Conservation (phyloP, 306 rosid genomes). For the Bauhinia variegata region DNA sequence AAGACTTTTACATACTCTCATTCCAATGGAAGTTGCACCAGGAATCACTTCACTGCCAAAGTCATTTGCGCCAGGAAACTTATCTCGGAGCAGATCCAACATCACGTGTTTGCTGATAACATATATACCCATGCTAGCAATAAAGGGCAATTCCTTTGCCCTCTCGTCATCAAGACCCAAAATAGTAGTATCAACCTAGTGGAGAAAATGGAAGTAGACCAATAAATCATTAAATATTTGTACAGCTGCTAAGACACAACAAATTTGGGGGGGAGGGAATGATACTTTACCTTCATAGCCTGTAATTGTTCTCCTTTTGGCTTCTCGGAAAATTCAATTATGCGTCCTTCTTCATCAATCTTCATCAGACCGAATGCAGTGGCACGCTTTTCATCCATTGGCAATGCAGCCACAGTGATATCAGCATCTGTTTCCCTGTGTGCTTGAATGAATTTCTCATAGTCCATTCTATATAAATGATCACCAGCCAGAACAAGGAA, state of each 20-base stretch:
- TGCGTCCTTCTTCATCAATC: constrained; percentile 97
- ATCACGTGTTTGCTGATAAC: constrained; percentile 92
- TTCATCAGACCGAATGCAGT: constrained; percentile 96
- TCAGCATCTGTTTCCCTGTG: constrained; percentile 96
- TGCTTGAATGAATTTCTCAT: constrained; percentile 93
- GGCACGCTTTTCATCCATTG: constrained; percentile 97
- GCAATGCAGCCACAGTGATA: constrained; percentile 97
- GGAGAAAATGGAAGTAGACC: constrained; percentile 18
- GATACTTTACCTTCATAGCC: constrained; percentile 76
- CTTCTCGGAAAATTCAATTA: constrained; percentile 87
- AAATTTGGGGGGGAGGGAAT: neutral
- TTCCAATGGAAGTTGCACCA: constrained; percentile 88
- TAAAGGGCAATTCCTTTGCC: constrained; percentile 93
- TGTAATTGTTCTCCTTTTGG: constrained; percentile 96
- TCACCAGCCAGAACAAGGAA: constrained; percentile 89
- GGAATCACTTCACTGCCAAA: constrained; percentile 99
- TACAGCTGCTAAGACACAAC: neutral
- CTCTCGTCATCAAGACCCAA: constrained; percentile 94
- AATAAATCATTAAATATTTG: neutral
- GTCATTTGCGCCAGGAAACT: constrained; percentile 95
- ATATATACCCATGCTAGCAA: constrained; percentile 99
- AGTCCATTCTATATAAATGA: constrained; percentile 95
- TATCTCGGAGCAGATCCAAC: constrained; percentile 76
- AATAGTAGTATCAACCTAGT: constrained; percentile 94
- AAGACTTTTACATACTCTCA: constrained; percentile 64